Evolutionary conservation across 1,284 basidiomycete species (phyloP), one percentile per base, ranked within the genome.

Genomic region (Takashimella tepidaria): DNA sequence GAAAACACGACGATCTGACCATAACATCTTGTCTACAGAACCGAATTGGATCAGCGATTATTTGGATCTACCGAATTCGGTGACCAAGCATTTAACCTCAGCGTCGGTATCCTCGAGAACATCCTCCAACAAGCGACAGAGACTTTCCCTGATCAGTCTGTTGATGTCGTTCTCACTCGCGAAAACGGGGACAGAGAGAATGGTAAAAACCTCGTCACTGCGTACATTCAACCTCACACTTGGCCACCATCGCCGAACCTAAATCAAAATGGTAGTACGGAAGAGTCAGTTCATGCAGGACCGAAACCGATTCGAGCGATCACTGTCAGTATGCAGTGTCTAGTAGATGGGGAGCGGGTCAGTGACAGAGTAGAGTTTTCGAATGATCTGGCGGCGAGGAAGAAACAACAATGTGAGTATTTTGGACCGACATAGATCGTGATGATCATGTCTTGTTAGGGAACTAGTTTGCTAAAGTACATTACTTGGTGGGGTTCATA

Each of bases 1-100:
- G 8, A 11, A 31, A 47, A n/a, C 4, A n/a, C 24, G 37, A 27
- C 41, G 49, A 12, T 19, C n/a, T 27, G 25, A 46, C 24, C n/a
- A n/a, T n/a, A n/a, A n/a, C n/a, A n/a, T n/a, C n/a, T n/a, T n/a
- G n/a, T 37, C 10, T 20, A 5, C 53, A 69, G 67, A 21, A 79
- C 83, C 52, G 91, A 97, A 69, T 92, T 98, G 85, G 93, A 98
- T 63, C 75, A 81, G 48, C 79, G 84, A 11, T 72, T 98, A 0
- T 96, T 88, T 66, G 90, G 90, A 1, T 77, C 73, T 8, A 66
- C 73, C 4, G 77, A 78, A 20, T 76, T 83, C 50, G 92, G 89
- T 2, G 79, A 86, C 26, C 82, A 83, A 51, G 82, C 90, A 1
- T 98, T 97, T 76, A 79, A 81, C 51, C 84, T 88, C 61, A 88